These are phyloP conservation scores for Colletotrichum sp. DNA, from an alignment of 2,329 filamentous ascomycete species.

Conservation along the genomic window DNA sequence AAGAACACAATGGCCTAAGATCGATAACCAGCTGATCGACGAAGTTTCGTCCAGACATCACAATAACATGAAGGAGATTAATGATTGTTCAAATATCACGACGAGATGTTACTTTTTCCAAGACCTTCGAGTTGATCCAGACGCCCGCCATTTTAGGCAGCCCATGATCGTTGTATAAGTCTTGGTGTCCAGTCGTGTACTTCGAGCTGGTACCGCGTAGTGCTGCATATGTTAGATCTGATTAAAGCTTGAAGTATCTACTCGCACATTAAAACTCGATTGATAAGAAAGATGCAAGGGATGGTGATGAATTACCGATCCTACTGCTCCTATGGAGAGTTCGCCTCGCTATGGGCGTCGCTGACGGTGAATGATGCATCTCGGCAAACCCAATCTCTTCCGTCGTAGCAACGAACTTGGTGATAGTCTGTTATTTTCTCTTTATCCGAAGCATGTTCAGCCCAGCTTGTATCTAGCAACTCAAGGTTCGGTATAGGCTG, in stretches of 20 bases:
- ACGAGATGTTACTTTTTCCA: neutral
- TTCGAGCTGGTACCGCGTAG: neutral
- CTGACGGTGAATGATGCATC: neutral
- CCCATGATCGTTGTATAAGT: neutral
- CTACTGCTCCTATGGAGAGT: neutral
- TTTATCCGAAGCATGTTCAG: fast-evolving
- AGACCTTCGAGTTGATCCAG: neutral
- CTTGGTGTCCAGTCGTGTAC: neutral
- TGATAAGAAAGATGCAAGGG: neutral
- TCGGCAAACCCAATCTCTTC: neutral
- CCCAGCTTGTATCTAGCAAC: neutral
- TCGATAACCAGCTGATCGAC: neutral
- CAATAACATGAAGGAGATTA: neutral
- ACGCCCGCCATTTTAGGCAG: neutral
- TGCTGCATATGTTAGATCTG: neutral
- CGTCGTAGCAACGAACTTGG: neutral
- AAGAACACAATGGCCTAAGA: neutral
- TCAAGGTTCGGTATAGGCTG: neutral
- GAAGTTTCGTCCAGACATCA: neutral
- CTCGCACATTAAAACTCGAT: neutral
- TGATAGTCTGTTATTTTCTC: neutral
- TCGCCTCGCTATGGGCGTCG: neutral
- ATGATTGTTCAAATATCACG: neutral
- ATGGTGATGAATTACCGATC: no score
- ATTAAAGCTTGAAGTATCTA: neutral